Base-by-base conservation (phyloP, 1,284 basidiomycete genomes). In the Blastosporella zonata region DNA sequence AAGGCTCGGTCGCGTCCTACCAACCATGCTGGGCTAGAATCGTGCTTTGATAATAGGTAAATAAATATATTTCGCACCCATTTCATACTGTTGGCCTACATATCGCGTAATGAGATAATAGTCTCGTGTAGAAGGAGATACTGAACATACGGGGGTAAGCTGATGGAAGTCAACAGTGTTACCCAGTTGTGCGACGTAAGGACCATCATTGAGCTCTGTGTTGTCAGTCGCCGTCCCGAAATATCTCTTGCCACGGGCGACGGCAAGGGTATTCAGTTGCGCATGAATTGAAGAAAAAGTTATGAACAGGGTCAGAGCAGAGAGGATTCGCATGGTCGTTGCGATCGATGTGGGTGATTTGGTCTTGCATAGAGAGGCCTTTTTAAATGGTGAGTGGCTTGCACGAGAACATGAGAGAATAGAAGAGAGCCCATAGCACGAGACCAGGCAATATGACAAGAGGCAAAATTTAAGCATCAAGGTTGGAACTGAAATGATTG, bases 191-290 rank as follows among this genome's bases (percentile, higher is more conserved):
- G 64, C 59, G 7, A 69, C 62, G 55, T 80, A 82, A 5, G 73
- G 55, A 0, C 60, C 50, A 52, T 81, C 73, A 4, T 59, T 68
- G 27, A 81, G 62, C 57, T 80, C 77, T 6, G 68, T 65, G 57
- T 81, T 81, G 64, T 80, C 78, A 1, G 78, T 81, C 17, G 80
- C 80, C 12, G 74, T 69, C 21, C 81, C 80, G 49, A 82, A 78
- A 65, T 82, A 82, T 25, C 69, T 57, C 62, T 81, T 80, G 36
- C 36, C 36, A 13, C 18, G 36, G 20, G 36, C 36, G 36, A 37
- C 20, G 12, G 36, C 36, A 37, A 37, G 36, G 18, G 36, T 37
- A 12, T 37, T 37, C 6, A 37, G 36, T 35, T 46, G 45, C 12
- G 37, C 45, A 22, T 39, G 13, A 17, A 9, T 22, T 9, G 13